phyloP scores from a whole-genome alignment of 2,329 filamentous ascomycete genomes.

The Arthrobotrys conoides region DNA sequence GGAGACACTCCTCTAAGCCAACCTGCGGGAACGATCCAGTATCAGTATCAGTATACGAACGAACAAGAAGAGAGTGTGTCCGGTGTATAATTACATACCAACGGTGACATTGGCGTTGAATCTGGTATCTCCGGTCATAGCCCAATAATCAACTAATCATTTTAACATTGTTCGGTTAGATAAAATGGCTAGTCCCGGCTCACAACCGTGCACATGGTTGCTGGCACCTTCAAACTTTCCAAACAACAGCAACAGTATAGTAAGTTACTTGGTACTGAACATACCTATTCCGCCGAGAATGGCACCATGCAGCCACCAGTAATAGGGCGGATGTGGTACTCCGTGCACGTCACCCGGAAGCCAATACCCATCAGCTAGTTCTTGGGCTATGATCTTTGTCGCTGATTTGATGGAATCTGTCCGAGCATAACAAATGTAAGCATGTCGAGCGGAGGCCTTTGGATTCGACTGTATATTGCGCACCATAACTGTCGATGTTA shows the following conservation, averaged over 20 bases:
- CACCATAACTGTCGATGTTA: conserved; percentile 49
- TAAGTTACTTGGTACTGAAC: no score
- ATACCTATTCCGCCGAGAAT: conserved; percentile 47
- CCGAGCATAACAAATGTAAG: neutral
- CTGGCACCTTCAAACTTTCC: neutral
- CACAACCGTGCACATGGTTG: neutral
- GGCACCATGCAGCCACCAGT: conserved; percentile 55
- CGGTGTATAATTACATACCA: conserved; percentile 72
- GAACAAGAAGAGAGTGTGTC: neutral
- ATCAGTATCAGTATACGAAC: neutral
- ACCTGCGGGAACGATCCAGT: conserved; percentile 76
- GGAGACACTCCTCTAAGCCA: conserved; percentile 73
- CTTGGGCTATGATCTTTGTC: conserved; percentile 46
- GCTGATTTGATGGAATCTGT: conserved; percentile 53
- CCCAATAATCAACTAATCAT: conserved; percentile 82
- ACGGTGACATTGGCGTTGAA: conserved; percentile 79
- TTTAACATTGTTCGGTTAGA: neutral
- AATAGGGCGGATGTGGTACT: conserved; percentile 47
- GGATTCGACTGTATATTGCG: conserved; percentile 1
- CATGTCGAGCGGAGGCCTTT: neutral
- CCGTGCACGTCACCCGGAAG: conserved; percentile 42
- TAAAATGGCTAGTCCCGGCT: neutral
- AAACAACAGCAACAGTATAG: neutral
- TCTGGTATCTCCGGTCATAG: conserved; percentile 79
- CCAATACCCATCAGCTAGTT: conserved; percentile 51